phyloP scores from a whole-genome alignment of 257 asterid species.

The Capsicum baccatum region DNA sequence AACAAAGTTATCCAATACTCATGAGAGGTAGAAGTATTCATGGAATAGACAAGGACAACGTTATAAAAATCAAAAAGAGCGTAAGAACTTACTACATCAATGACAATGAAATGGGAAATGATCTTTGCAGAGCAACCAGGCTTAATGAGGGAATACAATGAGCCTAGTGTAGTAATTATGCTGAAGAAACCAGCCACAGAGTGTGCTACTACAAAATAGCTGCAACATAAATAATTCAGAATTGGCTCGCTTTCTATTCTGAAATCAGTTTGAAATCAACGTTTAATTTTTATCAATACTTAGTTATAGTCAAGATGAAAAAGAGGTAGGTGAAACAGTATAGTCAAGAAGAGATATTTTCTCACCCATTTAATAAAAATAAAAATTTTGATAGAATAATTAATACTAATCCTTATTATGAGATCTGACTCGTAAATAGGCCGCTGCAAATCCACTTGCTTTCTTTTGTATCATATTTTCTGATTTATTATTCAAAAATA shows the following conservation, averaged over 20 bases:
- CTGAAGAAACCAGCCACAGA: conserved; percentile 49
- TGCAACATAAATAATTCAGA: conserved; percentile 32
- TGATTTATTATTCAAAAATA: background rate
- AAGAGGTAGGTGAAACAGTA: background rate
- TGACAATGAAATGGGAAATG: conserved; percentile 43
- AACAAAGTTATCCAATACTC: background rate
- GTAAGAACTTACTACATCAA: conserved; percentile 53
- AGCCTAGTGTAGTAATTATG: conserved; percentile 41
- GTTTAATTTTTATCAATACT: background rate
- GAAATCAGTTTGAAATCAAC: background rate
- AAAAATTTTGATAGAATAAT: background rate
- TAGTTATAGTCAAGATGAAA: background rate
- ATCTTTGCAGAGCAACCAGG: conserved; percentile 40
- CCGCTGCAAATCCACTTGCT: conserved; percentile 13
- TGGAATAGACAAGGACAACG: background rate
- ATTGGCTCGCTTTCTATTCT: background rate
- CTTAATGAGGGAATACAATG: conserved; percentile 44
- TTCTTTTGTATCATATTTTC: background rate
- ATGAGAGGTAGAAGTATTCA: background rate
- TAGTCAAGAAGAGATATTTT: background rate
- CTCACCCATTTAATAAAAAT: background rate
- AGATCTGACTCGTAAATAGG: background rate
- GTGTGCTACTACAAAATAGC: conserved; percentile 53
- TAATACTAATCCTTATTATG: background rate
- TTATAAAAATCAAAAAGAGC: background rate